phyloP scores from a whole-genome alignment of 768 basidiomycete genomes.

The Tricholoma saponaceum region DNA sequence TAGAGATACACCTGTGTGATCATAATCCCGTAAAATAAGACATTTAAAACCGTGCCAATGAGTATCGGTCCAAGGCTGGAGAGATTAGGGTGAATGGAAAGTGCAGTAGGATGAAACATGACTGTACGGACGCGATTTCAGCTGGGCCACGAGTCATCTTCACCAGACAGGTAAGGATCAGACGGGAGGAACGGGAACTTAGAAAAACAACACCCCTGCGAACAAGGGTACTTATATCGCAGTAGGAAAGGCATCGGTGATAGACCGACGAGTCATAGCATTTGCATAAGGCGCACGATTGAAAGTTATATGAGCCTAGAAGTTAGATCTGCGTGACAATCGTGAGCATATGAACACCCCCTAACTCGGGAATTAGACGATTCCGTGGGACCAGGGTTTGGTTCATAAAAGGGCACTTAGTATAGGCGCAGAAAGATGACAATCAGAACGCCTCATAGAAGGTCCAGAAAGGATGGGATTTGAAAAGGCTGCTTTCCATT shows the following conservation, averaged over 20 bases:
- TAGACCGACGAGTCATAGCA: neutral
- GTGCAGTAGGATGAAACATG: neutral
- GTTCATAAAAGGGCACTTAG: too few relatives aligned
- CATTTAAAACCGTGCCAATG: slow-evolving; percentile 43
- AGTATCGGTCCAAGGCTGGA: slow-evolving; percentile 46
- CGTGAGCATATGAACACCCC: neutral
- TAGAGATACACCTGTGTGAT: slow-evolving; percentile 46
- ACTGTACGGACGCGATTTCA: slow-evolving; percentile 28
- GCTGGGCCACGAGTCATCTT: slow-evolving; percentile 19
- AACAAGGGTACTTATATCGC: neutral
- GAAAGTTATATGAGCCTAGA: neutral
- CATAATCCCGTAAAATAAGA: slow-evolving; percentile 47
- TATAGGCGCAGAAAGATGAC: too few relatives aligned
- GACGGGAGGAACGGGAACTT: neutral
- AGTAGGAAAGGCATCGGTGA: too few relatives aligned
- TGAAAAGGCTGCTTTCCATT: too few relatives aligned
- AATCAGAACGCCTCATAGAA: too few relatives aligned
- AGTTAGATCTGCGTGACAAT: neutral
- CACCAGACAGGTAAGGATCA: neutral
- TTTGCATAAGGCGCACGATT: neutral
- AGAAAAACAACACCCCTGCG: neutral
- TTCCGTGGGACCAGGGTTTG: neutral
- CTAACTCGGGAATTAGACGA: neutral
- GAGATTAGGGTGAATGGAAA: neutral
- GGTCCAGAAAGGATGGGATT: too few relatives aligned